Percentiles rank a stretch among this genome's conserved stretches.
Conservation (phyloP, 139 green algal genomes). For the Klebsormidium nitens region DNA sequence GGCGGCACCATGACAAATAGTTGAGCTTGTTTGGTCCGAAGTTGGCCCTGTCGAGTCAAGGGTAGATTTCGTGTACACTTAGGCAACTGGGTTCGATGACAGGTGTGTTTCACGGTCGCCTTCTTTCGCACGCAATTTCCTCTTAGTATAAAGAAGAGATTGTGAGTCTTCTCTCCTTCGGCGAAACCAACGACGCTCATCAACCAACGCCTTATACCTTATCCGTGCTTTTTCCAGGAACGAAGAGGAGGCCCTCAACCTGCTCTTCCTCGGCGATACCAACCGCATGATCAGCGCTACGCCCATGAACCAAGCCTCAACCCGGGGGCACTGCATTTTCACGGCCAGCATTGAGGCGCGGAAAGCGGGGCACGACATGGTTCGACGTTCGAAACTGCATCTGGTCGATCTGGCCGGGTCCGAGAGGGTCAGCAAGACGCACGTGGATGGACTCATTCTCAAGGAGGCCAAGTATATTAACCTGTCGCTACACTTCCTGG, state of each 20-base stretch:
- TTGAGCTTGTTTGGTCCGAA: no score
- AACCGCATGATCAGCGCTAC: slow-evolving; percentile 84
- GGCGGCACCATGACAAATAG: no score
- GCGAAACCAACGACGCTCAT: no score
- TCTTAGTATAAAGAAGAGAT: no score
- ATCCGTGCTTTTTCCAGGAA: no score
- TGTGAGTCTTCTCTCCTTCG: no score
- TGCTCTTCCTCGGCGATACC: slow-evolving; percentile 83
- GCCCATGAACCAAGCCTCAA: slow-evolving; percentile 78
- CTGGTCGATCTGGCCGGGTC: slow-evolving; percentile 65
- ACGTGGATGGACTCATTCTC: slow-evolving; percentile 59
- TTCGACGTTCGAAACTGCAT: slow-evolving; percentile 66
- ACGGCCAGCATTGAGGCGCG: slow-evolving; percentile 59
- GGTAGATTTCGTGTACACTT: no score
- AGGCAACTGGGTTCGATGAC: no score
- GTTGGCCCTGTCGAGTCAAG: no score
- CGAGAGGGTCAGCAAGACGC: slow-evolving; percentile 61
- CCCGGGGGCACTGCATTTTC: slow-evolving; percentile 82
- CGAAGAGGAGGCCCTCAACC: slow-evolving; percentile 86
- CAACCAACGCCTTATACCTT: no score
- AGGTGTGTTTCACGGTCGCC: no score
- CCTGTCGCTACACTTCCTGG: slow-evolving; percentile 74
- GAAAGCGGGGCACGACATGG: slow-evolving; percentile 56
- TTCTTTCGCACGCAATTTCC: no score
- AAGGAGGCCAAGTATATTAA: slow-evolving; percentile 87